Percentiles rank a stretch among this genome's conserved stretches.
Evolutionary conservation across 345 rosid genomes (phyloP).

Genomic region (Populus pruinosa): DNA sequence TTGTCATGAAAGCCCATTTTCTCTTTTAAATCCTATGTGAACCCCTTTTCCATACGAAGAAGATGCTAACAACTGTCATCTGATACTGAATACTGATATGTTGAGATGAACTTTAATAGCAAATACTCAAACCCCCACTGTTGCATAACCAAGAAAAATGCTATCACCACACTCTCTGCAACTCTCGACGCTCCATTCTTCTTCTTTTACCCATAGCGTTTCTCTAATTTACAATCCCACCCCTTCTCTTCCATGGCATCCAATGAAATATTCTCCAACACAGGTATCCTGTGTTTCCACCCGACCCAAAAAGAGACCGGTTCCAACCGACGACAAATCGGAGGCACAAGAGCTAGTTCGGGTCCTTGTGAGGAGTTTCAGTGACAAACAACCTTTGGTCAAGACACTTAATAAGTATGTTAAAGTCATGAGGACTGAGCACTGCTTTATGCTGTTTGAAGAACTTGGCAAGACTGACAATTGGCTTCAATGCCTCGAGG

Average conservation of each 20-base stretch:
- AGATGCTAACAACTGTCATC: no score
- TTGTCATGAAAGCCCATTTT: no score
- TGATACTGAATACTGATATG: no score
- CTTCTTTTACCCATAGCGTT: constrained; percentile 13
- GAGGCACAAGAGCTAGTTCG: constrained; percentile 64
- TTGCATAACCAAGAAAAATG: background rate
- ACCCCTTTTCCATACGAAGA: no score
- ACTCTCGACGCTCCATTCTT: constrained; percentile 15
- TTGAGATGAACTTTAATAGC: background rate
- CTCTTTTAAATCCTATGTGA: no score
- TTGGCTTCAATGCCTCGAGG: constrained; percentile 95
- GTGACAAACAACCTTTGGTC: constrained; percentile 57
- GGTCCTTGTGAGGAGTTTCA: constrained; percentile 47
- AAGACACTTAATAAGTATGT: constrained; percentile 72
- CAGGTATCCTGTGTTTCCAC: constrained; percentile 39
- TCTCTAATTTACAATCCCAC: constrained; percentile 9
- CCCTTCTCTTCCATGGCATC: constrained; percentile 18
- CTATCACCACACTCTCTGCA: constrained; percentile 20
- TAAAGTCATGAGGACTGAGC: constrained; percentile 62
- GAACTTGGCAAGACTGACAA: constrained; percentile 81
- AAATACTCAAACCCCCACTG: no score
- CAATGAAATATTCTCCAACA: constrained; percentile 5
- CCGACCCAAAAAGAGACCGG: constrained; percentile 50
- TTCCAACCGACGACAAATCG: constrained; percentile 29
- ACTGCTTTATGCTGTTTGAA: constrained; percentile 84